Evolutionary conservation across 345 rosid species (phyloP), one percentile per base, ranked within the genome.

Genomic region (Lepidium didymum): DNA sequence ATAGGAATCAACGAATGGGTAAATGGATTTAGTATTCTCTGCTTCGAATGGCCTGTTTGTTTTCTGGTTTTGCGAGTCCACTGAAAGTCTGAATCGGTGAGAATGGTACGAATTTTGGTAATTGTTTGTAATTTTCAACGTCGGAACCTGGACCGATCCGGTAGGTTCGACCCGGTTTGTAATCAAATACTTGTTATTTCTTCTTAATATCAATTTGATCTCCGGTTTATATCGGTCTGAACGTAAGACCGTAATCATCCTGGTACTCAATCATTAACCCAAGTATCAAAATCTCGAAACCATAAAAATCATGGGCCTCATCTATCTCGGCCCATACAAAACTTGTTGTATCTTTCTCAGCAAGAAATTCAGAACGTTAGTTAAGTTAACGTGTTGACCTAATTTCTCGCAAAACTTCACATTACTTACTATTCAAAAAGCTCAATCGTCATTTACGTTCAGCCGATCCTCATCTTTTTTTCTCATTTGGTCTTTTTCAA

Each of bases 11-110:
- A 70, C 56, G 68, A 34, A 21, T 29, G 13, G 34, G 37, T 6
- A 40, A 10, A 33, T 47, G 51, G 37, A 64, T 46, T 64, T 64
- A 37, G 38, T 55, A 57, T 38, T 60, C 42, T 64, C 71, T 47
- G 57, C 70, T 64, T 29, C 23, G 75, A 51, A 62, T 70, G 41
- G 41, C 12, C 7, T 34, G 16, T 52, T 41, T 35, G 42, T 56
- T 18, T 47, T 13, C 9, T 16, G 16, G 41, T 56, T 56, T 57
- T 42, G n/a, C 21, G 13, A 64, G 67, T 65, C 67, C 77, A 73
- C 77, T 73, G 42, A 9, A 50, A 73, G n/a, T n/a, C n/a, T n/a
- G n/a, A n/a, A n/a, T n/a, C 72, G 51, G 68, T 33, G 36, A 51
- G 49, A 58, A 59, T 66, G 72, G 67, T 5, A 58, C 21, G 18